Conservation (phyloP, 305 asterid species). For the Stenogyne calaminthoides region DNA sequence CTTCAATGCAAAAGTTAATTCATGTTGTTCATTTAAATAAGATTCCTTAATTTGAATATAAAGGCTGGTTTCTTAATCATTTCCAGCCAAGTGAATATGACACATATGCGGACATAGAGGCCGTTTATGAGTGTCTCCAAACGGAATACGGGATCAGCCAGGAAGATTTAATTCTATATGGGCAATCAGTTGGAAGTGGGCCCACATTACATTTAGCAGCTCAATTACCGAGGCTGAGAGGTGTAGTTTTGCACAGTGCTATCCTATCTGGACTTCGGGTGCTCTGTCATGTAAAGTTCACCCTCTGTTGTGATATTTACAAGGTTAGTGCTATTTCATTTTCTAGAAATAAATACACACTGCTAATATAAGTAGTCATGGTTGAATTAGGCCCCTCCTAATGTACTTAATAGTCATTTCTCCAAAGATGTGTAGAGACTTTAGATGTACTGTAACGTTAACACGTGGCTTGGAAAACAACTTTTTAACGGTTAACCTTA, state of each 20-base stretch:
- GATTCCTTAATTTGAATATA: neutral
- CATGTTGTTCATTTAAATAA: neutral
- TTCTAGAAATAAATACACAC: neutral
- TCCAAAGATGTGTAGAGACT: neutral
- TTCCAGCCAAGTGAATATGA: conserved; percentile 89
- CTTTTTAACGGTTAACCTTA: neutral
- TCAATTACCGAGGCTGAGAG: conserved; percentile 87
- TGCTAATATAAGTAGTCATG: conserved; percentile 9
- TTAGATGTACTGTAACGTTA: neutral
- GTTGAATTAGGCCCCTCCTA: neutral
- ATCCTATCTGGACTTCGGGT: conserved; percentile 99
- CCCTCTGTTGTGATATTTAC: conserved; percentile 89
- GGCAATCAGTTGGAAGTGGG: conserved; percentile 99
- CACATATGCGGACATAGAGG: conserved; percentile 96
- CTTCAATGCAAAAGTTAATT: neutral
- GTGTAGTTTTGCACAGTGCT: conserved; percentile 97
- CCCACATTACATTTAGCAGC: conserved; percentile 97
- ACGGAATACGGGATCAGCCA: conserved; percentile 91
- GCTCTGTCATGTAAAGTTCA: conserved; percentile 88
- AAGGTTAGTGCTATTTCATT: conserved; percentile 52
- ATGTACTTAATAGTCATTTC: neutral
- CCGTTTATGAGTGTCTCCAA: conserved; percentile 92
- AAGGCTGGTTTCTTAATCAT: conserved; percentile 11
- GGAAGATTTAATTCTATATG: conserved; percentile 87
- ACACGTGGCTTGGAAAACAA: neutral